phyloP scores from a whole-genome alignment of 2,329 filamentous ascomycete species.

The Fusarium nelsonii region DNA sequence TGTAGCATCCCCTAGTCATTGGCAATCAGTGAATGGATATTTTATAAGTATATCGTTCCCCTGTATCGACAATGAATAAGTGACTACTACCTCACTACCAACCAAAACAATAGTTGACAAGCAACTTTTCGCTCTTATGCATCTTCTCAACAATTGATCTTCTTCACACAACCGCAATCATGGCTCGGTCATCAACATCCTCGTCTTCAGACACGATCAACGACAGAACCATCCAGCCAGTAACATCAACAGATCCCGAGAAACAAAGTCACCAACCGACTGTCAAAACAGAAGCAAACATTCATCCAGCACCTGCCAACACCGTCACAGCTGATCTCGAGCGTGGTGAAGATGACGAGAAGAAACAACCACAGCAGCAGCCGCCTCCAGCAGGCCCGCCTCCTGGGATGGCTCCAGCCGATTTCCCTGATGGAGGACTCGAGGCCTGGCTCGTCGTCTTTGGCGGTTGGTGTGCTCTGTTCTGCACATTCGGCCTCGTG shows the following conservation, averaged over 20 bases:
- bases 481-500: conserved; percentile 60
- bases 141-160: neutral
- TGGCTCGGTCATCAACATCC: conserved; percentile 43
- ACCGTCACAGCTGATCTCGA: conserved; percentile 49
- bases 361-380: conserved; percentile 25
- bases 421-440: conserved; percentile 70
- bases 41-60: neutral
- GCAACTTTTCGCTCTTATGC: neutral
- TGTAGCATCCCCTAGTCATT: neutral
- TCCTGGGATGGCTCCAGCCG: conserved; percentile 57
- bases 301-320: conserved; percentile 48
- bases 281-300: conserved; percentile 30
- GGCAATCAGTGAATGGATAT: neutral
- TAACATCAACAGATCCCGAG: conserved; percentile 19
- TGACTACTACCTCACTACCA: neutral
- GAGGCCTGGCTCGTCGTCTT: conserved; percentile 70
- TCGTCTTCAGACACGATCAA: conserved; percentile 47
- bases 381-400: conserved; percentile 43
- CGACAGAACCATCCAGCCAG: conserved; percentile 32
- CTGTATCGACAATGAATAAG: neutral
- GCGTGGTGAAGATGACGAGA: conserved; percentile 24
- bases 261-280: conserved; percentile 27
- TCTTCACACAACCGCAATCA: conserved; percentile 15
- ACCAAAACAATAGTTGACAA: neutral
- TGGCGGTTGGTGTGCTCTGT: conserved; percentile 59